phyloP scores from a whole-genome alignment of 176 grass and related monocot species.

The Microstegium vimineum region DNA sequence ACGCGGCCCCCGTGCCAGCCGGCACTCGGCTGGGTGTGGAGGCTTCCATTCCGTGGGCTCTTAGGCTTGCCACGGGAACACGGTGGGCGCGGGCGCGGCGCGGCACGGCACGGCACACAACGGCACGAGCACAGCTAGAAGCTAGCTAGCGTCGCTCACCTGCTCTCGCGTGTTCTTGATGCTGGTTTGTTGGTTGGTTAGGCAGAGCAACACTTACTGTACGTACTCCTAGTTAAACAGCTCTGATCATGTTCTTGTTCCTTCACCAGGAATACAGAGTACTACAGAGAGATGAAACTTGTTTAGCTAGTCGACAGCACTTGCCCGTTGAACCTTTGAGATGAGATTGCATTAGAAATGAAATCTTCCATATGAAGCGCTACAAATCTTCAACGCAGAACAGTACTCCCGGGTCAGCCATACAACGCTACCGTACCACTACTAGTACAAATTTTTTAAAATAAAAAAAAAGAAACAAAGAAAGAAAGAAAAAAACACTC shows the following conservation, averaged over 20 bases:
- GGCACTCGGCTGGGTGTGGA: not conserved
- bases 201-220: not conserved
- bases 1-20: slow-evolving; percentile 19
- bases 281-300: not conserved
- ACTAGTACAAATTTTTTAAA: not conserved
- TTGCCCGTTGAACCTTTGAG: not conserved
- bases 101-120: not conserved
- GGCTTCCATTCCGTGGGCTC: not conserved
- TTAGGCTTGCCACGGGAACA: not conserved
- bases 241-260: not conserved
- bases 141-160: slow-evolving; percentile 4
- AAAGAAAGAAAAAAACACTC: not conserved
- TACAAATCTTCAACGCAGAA: not conserved
- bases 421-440: not conserved
- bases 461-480: not conserved
- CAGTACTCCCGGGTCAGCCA: not conserved
- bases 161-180: not conserved
- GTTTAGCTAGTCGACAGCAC: not conserved
- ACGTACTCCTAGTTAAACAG: not conserved
- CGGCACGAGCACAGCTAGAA: not conserved
- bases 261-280: not conserved
- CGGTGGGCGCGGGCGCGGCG: not conserved
- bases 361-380: not conserved
- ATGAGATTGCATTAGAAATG: not conserved
- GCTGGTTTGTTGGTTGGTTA: not conserved